Evolutionary conservation across 202 grass and related monocot genomes (phyloP).

Genomic region (Musa balbisiana): DNA sequence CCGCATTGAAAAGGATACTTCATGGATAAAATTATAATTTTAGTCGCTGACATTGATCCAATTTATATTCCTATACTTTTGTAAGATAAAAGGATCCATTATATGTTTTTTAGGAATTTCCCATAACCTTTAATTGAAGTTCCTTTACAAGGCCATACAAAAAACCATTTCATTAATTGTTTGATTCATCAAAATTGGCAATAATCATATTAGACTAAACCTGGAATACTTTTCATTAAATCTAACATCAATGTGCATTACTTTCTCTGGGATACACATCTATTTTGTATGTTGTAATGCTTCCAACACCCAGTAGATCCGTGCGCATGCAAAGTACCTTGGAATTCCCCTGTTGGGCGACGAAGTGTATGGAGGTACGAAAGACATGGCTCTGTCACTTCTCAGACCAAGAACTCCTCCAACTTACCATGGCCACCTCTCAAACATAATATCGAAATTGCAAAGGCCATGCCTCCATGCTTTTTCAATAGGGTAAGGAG

Average conservation of each 20-base stretch:
- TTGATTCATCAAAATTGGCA: neutral
- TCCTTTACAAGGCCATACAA: too few relatives aligned
- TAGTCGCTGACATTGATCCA: neutral
- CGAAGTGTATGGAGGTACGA: slow-evolving; percentile 83
- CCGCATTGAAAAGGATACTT: neutral
- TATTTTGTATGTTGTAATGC: neutral
- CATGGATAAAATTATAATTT: neutral
- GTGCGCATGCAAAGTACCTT: slow-evolving; percentile 76
- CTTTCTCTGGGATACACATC: neutral
- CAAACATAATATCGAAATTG: slow-evolving; percentile 52
- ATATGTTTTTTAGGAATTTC: too few relatives aligned
- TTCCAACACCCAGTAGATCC: slow-evolving; percentile 33
- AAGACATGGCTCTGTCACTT: slow-evolving; percentile 71
- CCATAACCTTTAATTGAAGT: too few relatives aligned
- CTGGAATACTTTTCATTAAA: neutral
- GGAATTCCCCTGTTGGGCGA: slow-evolving; percentile 78
- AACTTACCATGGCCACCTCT: slow-evolving; percentile 36
- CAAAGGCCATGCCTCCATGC: slow-evolving; percentile 89
- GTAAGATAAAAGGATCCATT: too few relatives aligned
- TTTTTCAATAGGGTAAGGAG: slow-evolving; percentile 65
- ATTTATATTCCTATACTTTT: neutral
- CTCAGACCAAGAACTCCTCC: slow-evolving; percentile 50
- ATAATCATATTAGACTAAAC: neutral
- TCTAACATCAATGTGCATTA: neutral
- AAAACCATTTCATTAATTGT: too few relatives aligned